Conservation (phyloP, 176 grass and related monocot species). For the Avena sativa region DNA sequence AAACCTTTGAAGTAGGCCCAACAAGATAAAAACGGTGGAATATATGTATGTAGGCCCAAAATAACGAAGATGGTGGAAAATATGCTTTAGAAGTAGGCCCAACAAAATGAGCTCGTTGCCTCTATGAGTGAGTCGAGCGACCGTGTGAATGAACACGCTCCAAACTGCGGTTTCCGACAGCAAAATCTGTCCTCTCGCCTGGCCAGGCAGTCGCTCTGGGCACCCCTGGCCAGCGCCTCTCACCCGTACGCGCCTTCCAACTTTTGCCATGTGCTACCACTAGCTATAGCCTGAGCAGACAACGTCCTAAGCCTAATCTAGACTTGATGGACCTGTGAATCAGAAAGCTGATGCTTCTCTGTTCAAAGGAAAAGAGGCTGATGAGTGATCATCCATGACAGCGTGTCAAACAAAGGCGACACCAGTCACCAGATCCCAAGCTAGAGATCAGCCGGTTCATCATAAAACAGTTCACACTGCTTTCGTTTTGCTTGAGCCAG, state of each 20-base stretch:
- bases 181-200: neutral
- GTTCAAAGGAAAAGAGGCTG: neutral
- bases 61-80: too few relatives aligned
- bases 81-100: too few relatives aligned
- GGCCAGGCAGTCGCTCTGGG: neutral
- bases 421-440: neutral
- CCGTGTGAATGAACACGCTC: neutral
- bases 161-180: neutral
- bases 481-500: slow-evolving; percentile 16
- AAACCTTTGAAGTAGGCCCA: too few relatives aligned
- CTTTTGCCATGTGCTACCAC: slow-evolving; percentile 30
- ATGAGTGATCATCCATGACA: neutral
- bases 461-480: slow-evolving; percentile 38
- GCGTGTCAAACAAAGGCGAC: slow-evolving; percentile 31
- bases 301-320: slow-evolving; percentile 1
- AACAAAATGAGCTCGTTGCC: neutral
- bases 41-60: too few relatives aligned
- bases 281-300: neutral
- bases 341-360: neutral
- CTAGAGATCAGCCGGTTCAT: neutral
- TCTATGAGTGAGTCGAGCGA: neutral
- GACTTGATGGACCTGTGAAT: neutral
- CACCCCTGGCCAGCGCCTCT: neutral
- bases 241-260: slow-evolving; percentile 26
- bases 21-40: too few relatives aligned